phyloP scores from a whole-genome alignment of 805 yeast genomes.

The Schizosaccharomyces octosporus region DNA sequence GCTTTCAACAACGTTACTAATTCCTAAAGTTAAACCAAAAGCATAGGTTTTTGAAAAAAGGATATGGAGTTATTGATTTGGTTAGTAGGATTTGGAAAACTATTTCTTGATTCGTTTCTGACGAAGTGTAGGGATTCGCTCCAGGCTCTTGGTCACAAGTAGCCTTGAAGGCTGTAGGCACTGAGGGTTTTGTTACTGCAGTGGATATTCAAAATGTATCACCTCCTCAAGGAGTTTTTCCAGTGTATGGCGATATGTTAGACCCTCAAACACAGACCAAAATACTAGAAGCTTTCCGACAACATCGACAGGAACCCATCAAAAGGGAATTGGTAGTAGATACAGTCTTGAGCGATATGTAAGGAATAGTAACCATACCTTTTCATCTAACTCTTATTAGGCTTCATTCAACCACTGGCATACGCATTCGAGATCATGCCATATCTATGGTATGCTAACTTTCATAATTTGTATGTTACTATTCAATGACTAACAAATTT shows the following conservation, averaged over 20 bases:
- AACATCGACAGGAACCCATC: not conserved
- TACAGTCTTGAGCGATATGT: not conserved
- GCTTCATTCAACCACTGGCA: not conserved
- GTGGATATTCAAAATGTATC: not conserved
- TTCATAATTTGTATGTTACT: not conserved
- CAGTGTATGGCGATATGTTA: not conserved
- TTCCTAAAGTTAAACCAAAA: not conserved
- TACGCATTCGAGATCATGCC: not conserved
- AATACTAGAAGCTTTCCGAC: not conserved
- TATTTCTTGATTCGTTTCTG: not conserved
- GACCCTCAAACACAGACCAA: not conserved
- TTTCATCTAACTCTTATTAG: not conserved
- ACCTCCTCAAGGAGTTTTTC: not conserved
- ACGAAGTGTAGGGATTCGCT: not conserved
- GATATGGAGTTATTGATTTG: not conserved
- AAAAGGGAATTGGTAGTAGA: not conserved
- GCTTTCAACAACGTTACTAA: not conserved
- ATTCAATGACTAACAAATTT: not conserved
- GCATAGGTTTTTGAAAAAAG: not conserved
- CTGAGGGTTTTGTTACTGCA: not conserved
- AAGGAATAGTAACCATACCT: not conserved
- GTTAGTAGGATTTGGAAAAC: not conserved
- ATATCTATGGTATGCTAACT: not conserved
- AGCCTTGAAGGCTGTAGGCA: not conserved
- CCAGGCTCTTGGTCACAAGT: slow-evolving; percentile 1